Evolutionary conservation across 2,329 filamentous ascomycete genomes (phyloP).

Genomic region (Tolypocladium ovalisporum): DNA sequence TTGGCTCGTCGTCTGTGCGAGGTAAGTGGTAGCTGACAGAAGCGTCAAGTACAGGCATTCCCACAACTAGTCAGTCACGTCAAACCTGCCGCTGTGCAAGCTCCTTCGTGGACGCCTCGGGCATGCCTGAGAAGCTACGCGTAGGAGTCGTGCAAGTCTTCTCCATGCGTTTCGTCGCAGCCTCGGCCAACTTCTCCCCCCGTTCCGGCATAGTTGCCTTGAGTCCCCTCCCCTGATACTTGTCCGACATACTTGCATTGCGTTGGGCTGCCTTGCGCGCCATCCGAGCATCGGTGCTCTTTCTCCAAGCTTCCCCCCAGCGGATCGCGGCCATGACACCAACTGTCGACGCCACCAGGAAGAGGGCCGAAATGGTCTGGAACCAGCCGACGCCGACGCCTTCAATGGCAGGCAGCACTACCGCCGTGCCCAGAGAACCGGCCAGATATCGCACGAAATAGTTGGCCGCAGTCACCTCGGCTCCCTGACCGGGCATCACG

Average conservation of each 20-base stretch:
- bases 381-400: slow-evolving; percentile 74
- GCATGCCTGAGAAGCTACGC: neutral
- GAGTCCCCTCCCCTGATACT: neutral
- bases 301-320: slow-evolving; percentile 29
- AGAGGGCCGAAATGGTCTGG: slow-evolving; percentile 46
- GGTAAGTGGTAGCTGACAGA: neutral
- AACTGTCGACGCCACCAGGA: slow-evolving; percentile 24
- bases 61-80: neutral
- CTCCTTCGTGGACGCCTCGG: no score
- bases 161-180: no score
- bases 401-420: slow-evolving; percentile 64
- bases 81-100: neutral
- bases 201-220: neutral
- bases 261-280: slow-evolving; percentile 2
- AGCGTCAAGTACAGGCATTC: neutral
- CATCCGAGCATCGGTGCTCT: slow-evolving; percentile 17
- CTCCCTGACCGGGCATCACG: slow-evolving; percentile 58
- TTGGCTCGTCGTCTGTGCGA: neutral
- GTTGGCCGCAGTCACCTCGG: slow-evolving; percentile 71
- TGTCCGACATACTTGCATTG: neutral
- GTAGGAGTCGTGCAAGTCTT: neutral
- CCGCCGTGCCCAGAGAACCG: slow-evolving; percentile 58
- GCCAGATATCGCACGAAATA: slow-evolving; percentile 71
- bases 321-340: slow-evolving; percentile 25
- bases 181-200: neutral